phyloP scores from a whole-genome alignment of 768 basidiomycete genomes.

The Boletus eberwhitei region DNA sequence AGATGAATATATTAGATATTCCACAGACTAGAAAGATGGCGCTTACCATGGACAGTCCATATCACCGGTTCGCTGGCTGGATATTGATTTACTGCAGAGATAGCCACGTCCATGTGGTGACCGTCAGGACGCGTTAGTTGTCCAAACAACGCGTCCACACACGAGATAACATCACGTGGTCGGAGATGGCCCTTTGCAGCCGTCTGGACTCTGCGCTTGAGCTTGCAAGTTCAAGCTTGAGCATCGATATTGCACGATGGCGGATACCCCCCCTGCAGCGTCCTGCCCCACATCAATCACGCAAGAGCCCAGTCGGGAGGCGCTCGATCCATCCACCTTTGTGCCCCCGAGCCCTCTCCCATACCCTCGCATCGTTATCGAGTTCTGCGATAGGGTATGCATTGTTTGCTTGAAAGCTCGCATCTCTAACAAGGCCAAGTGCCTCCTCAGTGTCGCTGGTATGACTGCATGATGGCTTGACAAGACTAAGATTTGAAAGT shows the following conservation, averaged over 20 bases:
- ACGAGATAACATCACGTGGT: conserved; percentile 33
- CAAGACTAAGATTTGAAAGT: background rate
- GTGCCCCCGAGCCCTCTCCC: conserved; percentile 47
- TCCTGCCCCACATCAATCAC: conserved; percentile 6
- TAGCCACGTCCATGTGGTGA: conserved; percentile 12
- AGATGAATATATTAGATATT: background rate
- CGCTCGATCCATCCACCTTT: conserved; percentile 52
- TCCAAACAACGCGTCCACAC: conserved; percentile 54
- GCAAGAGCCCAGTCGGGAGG: conserved; percentile 16
- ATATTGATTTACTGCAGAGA: background rate
- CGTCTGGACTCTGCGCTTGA: no score
- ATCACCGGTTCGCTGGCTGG: conserved; percentile 17
- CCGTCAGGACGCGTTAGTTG: conserved; percentile 12
- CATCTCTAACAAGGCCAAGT: conserved; percentile 4
- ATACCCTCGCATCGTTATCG: conserved; percentile 69
- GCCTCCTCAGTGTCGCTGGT: conserved; percentile 73
- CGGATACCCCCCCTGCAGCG: conserved; percentile 13
- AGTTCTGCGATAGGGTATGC: conserved; percentile 88
- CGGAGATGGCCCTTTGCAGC: background rate
- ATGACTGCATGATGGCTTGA: conserved; percentile 19
- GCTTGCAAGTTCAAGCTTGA: no score
- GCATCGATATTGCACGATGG: conserved; percentile 16
- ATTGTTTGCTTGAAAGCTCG: background rate
- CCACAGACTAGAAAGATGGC: background rate
- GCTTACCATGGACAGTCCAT: conserved; percentile 69